phyloP scores from a whole-genome alignment of 192 early-diverging fungal species.

The Lobosporangium transversale region DNA sequence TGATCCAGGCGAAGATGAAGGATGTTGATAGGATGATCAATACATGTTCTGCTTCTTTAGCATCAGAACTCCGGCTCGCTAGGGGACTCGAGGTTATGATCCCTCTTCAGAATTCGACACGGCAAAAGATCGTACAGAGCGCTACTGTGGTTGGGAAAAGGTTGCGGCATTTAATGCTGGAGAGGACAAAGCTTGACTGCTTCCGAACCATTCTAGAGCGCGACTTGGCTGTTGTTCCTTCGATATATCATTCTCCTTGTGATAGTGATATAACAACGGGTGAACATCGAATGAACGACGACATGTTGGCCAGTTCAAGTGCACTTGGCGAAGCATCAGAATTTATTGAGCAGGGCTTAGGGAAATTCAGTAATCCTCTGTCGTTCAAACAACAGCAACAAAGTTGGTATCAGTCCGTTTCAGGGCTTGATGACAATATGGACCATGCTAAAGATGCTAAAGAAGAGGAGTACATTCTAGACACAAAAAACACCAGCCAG shows the following conservation, averaged over 20 bases:
- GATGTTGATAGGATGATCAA: constrained; percentile 63
- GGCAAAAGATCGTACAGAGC: constrained; percentile 67
- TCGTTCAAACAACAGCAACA: constrained; percentile 1
- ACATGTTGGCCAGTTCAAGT: too few species aligned
- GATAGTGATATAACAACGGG: too few species aligned
- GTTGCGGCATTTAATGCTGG: constrained; percentile 66
- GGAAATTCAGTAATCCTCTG: neutral
- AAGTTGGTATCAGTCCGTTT: neutral
- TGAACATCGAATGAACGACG: too few species aligned
- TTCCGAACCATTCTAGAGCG: constrained; percentile 77
- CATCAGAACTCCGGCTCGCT: constrained; percentile 66
- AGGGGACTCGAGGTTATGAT: constrained; percentile 75
- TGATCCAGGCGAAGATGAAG: constrained; percentile 57
- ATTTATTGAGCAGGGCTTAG: neutral
- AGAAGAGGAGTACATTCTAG: constrained; percentile 34
- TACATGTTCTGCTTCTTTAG: constrained; percentile 59
- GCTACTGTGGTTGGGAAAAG: constrained; percentile 64
- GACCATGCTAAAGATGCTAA: constrained; percentile 17
- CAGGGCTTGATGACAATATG: constrained; percentile 12
- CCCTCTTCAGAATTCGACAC: constrained; percentile 68
- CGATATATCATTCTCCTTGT: neutral
- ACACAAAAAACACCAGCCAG: constrained; percentile 32
- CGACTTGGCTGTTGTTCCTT: constrained; percentile 29
- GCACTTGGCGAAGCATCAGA: neutral
- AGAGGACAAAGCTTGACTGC: constrained; percentile 72